Evolutionary conservation across 2,329 filamentous ascomycete genomes (phyloP), one percentile per base, ranked within the genome.

Genomic region (Verticillium klebahnii): DNA sequence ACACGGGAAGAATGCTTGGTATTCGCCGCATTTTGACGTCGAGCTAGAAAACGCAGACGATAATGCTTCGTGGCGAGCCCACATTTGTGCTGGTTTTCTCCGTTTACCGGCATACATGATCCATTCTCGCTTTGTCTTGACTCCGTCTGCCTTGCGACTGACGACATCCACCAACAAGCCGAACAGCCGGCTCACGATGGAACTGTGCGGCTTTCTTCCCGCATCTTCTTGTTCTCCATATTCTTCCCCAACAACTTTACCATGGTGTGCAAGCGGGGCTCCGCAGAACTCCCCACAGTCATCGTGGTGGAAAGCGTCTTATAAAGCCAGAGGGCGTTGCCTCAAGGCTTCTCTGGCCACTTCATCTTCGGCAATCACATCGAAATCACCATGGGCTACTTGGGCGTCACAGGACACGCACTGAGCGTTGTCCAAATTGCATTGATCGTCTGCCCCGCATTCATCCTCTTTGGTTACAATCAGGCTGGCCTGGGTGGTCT

Each of bases 401-500:
- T 45, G 15, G 39, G 39, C 15, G 14, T 45, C 31, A 73, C 69
- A 52, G 77, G 77, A 71, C 67, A 71, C 50, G 63, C 70, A 58
- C 67, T 79, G 57, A 69, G 67, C 62, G 69, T 69, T 15, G 67
- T 75, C 31, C 78, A 80, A 65, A 71, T 78, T 60, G 73, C 72
- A 15, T 71, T 80, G 56, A 74, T 81, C 45, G 77, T 80, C 19
- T 74, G 71, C 7, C 79, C 79, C 5, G 69, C 77, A 14, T 77
- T 78, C 65, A 74, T 77, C 65, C 68, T 77, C 50, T 77, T 77
- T 65, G 76, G 76, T 8, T 78, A 77, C 67, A 77, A 78, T 65
- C 75, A 78, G 63, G 73, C 75, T 3, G 74, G 73, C 58, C 68
- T 77, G 37, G 75, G 74, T 37, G 75, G 74, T 14, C 69, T 77